Evolutionary conservation across 2,329 filamentous ascomycete species (phyloP).

Genomic region (Tetracladium maxilliforme): DNA sequence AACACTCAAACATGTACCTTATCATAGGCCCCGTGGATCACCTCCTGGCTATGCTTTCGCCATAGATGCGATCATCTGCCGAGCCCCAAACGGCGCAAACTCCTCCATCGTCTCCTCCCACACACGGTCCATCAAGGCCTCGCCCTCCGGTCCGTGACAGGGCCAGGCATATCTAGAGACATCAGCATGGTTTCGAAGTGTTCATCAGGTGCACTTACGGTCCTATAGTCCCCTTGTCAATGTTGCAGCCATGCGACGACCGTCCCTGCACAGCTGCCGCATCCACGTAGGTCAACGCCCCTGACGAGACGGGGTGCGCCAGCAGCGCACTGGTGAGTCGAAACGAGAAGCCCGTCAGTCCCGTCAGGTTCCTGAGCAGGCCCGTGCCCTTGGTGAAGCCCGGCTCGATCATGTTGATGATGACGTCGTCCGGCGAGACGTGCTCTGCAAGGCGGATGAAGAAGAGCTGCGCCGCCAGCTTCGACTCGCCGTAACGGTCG

Average conservation of each 20-base stretch:
- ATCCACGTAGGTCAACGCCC: slow-evolving; percentile 30
- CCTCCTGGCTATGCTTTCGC: no score
- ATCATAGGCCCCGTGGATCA: no score
- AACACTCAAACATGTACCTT: no score
- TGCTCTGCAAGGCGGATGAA: slow-evolving; percentile 21
- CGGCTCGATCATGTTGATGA: slow-evolving; percentile 21
- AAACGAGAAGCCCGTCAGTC: slow-evolving; percentile 6
- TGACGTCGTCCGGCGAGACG: slow-evolving; percentile 16
- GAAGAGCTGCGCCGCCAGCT: slow-evolving; percentile 18
- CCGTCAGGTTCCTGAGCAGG: slow-evolving; percentile 17
- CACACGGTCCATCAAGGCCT: slow-evolving; percentile 16
- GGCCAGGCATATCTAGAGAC: slow-evolving; percentile 14
- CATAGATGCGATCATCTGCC: no score
- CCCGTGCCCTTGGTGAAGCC: slow-evolving; percentile 21
- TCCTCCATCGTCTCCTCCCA: slow-evolving; percentile 23
- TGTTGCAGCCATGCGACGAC: slow-evolving; percentile 33
- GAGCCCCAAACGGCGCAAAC: no score
- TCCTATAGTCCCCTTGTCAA: slow-evolving; percentile 29
- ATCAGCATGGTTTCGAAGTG: slow-evolving; percentile 2
- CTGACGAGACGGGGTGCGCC: slow-evolving; percentile 18
- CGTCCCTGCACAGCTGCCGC: slow-evolving; percentile 26
- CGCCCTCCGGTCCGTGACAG: slow-evolving; percentile 18
- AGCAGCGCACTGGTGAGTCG: slow-evolving; percentile 10
- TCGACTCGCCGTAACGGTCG: slow-evolving; percentile 15
- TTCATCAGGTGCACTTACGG: slow-evolving; percentile 20